phyloP scores from a whole-genome alignment of 2,329 filamentous ascomycete species.

The Emmonsia crescens region DNA sequence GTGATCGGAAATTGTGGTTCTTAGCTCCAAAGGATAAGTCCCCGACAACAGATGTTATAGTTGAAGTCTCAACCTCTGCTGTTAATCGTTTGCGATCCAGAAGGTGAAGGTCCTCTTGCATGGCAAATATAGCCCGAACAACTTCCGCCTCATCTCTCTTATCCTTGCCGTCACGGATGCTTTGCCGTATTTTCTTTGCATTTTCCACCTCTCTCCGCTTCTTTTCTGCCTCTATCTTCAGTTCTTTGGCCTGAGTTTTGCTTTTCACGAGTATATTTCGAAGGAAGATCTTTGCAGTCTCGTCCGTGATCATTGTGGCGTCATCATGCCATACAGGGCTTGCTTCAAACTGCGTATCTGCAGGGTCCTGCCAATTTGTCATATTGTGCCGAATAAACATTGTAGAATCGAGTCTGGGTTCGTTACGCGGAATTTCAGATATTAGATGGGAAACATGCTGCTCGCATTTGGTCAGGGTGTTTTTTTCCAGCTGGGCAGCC shows the following conservation, averaged over 20 bases:
- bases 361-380: constrained; percentile 68
- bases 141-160: constrained; percentile 81
- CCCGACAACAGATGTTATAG: constrained; percentile 81
- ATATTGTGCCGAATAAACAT: constrained; percentile 97
- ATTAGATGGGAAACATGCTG: constrained; percentile 61
- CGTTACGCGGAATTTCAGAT: constrained; percentile 75
- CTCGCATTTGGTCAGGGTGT: constrained; percentile 63
- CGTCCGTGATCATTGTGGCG: constrained; percentile 72
- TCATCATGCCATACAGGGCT: constrained; percentile 97
- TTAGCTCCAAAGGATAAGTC: constrained; percentile 86
- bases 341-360: constrained; percentile 78
- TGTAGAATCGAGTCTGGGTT: constrained; percentile 82
- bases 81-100: constrained; percentile 74
- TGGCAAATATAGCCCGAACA: constrained; percentile 67
- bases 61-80: constrained; percentile 85
- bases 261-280: constrained; percentile 88
- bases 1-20: constrained; percentile 96
- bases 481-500: constrained; percentile 68
- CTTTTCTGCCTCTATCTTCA: constrained; percentile 73
- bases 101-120: constrained; percentile 78
- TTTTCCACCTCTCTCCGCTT: constrained; percentile 77
- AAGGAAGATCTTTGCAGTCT: constrained; percentile 76
- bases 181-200: constrained; percentile 61
- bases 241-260: constrained; percentile 68
- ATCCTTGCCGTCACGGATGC: constrained; percentile 70